These are phyloP conservation scores for Tulasnella sp. DNA, from an alignment of 768 basidiomycete genomes.

Conservation along the genomic window DNA sequence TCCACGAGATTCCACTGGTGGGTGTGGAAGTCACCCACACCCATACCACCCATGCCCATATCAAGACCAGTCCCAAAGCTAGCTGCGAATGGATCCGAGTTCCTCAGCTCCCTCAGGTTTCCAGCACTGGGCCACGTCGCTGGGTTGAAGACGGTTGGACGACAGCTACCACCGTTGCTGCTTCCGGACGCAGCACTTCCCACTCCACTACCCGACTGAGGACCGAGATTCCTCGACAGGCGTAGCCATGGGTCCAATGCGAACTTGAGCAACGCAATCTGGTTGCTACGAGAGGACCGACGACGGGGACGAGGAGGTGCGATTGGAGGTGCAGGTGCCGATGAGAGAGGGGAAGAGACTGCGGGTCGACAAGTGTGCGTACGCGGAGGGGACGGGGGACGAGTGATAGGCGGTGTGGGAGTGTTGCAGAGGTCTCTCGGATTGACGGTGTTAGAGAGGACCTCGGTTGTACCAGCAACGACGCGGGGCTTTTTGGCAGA, in stretches of 20 bases:
- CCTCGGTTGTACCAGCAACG: background rate
- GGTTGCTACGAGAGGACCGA: conserved; percentile 10
- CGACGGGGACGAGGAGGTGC: background rate
- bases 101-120: conserved; percentile 10
- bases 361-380: background rate
- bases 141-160: conserved; percentile 3
- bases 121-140: conserved; percentile 7
- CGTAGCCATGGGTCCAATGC: conserved; percentile 15
- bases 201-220: background rate
- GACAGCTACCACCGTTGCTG: background rate
- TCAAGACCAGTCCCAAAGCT: conserved; percentile 7
- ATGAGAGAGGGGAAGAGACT: conserved; percentile 6
- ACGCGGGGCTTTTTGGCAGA: background rate
- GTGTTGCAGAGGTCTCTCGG: background rate
- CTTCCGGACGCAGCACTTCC: background rate
- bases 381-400: background rate
- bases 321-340: background rate
- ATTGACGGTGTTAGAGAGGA: background rate
- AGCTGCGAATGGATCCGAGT: background rate
- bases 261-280: conserved; percentile 13
- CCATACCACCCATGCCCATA: background rate
- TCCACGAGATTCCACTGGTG: conserved; percentile 12
- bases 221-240: background rate
- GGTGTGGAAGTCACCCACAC: background rate
- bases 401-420: background rate